Conservation (phyloP, 2,329 filamentous ascomycete species). For the Sclerotinia trifoliorum region DNA sequence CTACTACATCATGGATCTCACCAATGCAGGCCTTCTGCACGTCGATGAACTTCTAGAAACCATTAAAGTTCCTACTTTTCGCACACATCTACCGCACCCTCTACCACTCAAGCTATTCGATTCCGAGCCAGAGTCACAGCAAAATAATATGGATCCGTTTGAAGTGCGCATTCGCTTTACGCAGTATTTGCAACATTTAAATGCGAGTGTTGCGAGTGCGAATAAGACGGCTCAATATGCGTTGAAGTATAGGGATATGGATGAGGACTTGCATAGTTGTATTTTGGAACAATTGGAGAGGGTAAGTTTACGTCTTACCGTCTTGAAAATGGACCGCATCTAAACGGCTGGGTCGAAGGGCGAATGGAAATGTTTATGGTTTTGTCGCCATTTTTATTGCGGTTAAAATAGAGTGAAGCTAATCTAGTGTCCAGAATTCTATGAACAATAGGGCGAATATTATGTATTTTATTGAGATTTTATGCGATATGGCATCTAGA, state of each 20-base stretch:
- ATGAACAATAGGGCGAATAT: slow-evolving; percentile 99
- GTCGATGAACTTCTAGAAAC: neutral
- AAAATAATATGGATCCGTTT: slow-evolving; percentile 65
- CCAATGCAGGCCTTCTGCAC: neutral
- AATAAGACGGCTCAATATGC: slow-evolving; percentile 95
- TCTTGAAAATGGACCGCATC: neutral
- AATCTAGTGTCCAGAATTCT: slow-evolving; percentile 59
- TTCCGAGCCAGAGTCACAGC: slow-evolving; percentile 18
- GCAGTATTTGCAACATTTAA: slow-evolving; percentile 81
- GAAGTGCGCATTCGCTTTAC: slow-evolving; percentile 99
- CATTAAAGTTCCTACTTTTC: neutral
- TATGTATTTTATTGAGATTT: slow-evolving; percentile 97
- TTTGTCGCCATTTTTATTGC: neutral
- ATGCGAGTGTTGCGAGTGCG: slow-evolving; percentile 82
- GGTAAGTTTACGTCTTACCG: slow-evolving; percentile 47
- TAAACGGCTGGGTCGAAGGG: neutral
- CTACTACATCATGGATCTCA: slow-evolving; percentile 15
- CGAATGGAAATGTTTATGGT: too few relatives aligned
- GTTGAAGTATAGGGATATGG: slow-evolving; percentile 88
- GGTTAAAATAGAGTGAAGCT: slow-evolving; percentile 10
- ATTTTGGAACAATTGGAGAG: slow-evolving; percentile 93
- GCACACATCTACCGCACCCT: neutral
- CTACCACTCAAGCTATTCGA: neutral
- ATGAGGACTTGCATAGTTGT: slow-evolving; percentile 95
- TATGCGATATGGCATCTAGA: slow-evolving; percentile 64